Conservation (phyloP, 202 grass and related monocot genomes). For the Hordeum pubiflorum region DNA sequence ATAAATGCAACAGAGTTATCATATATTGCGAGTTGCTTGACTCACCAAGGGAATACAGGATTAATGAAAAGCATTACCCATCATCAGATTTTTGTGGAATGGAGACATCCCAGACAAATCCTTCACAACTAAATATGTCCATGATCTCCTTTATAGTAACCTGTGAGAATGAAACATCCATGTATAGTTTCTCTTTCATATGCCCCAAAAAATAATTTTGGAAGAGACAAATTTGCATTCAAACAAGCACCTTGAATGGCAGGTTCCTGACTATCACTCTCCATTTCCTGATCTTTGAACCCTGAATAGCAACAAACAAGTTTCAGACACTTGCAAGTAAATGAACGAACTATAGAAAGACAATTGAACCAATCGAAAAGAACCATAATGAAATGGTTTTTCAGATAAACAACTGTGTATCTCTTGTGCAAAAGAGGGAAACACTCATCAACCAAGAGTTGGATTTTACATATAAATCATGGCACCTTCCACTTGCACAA, state of each 20-base stretch:
- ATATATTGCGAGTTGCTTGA: conserved; percentile 25
- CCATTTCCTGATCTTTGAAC: conserved; percentile 88
- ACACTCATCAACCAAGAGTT: not conserved
- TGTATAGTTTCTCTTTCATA: conserved; percentile 22
- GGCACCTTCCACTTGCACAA: not conserved
- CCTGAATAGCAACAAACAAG: conserved; percentile 42
- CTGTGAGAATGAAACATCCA: conserved; percentile 36
- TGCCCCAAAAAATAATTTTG: not conserved
- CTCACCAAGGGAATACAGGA: not conserved
- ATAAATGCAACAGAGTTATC: conserved; percentile 11
- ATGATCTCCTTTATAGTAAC: conserved; percentile 62
- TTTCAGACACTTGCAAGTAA: conserved; percentile 27
- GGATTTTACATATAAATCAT: not conserved
- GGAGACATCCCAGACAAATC: conserved; percentile 88
- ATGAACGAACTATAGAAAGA: not conserved
- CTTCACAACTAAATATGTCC: conserved; percentile 60
- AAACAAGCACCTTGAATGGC: conserved; percentile 77
- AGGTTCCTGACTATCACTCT: conserved; percentile 93
- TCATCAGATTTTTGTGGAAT: conserved; percentile 76
- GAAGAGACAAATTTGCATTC: not conserved
- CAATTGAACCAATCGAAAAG: not conserved
- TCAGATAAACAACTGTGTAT: not conserved
- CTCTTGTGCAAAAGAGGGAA: not conserved
- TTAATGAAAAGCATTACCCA: conserved; percentile 46
- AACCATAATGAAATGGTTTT: not conserved